Evolutionary conservation across 805 yeast species (phyloP), one percentile per base, ranked within the genome.

Genomic region (Zygosaccharomyces kombuchaensis): DNA sequence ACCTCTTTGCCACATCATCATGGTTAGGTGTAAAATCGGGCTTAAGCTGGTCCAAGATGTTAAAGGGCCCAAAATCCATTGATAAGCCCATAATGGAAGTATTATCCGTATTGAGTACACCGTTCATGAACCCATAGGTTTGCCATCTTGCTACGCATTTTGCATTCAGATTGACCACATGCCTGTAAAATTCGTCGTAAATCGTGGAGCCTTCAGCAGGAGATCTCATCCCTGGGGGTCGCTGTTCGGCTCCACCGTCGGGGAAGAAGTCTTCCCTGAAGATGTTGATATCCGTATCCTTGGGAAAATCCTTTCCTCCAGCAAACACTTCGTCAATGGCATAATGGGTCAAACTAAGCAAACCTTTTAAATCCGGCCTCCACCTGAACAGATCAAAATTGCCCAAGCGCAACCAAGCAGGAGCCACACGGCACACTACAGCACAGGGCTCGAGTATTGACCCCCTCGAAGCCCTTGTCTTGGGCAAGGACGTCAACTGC

Each of bases 51-150:
- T 90, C 96, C 84, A 90, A 76, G 49, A 89, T 84, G 14, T 95
- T 86, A 68, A 87, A 93, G 0, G 99, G 98, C 2, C 98, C 99
- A 65, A 84, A 93, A 65, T 91, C 99, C 65, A 93, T 77, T 0
- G 96, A 78, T 9, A 89, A 69, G 0, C 99, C 99, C 36, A 84
- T 59, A n/a, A 91, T 74, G 0, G 96, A 87, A 1, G 96, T 87
- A 60, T 91, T 91, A 60, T 91, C 99, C 0, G 98, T 90, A 63
- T 91, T 91, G 45, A 93, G 70, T 4, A 93, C 98, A 10, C 99
- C 99, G 59, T 91, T 93, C 54, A 90, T 65, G 58, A 91, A 90
- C 2, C 97, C 98, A 65, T 89, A 91, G 0, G 84, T 76, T 61
- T 91, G 97, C 87, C 96, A 87, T 53, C 76, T 72, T 2, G 95